Evolutionary conservation across 257 asterid genomes (phyloP), one percentile per base, ranked within the genome.

Genomic region (Lavandula angustifolia): DNA sequence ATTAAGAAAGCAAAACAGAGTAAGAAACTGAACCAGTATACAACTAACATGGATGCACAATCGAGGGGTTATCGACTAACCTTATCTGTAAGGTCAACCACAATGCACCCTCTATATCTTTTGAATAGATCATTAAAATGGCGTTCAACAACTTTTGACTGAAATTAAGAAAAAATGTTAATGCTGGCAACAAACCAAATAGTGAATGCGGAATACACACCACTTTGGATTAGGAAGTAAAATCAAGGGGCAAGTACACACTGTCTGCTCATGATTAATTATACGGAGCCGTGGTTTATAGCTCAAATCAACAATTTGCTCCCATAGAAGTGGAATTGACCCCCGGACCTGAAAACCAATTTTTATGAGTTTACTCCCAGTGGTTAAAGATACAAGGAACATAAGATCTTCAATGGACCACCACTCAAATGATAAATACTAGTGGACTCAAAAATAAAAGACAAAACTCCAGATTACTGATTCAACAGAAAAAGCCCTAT

Each of bases 281-380:
- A 90, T 58, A 60, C 80, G 87, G 54, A 94, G 95, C 41, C 75
- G 87, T 38, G 99, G 99, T 73, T 86, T 94, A 74, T 94, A 94
- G 87, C 99, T 94, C 92, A 94, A 78, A 78, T 94, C 97, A 76
- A 87, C 97, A 82, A 94, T 94, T 78, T 94, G 97, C 85, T 94
- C 99, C 99, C 99, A 90, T 17, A 94, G 74, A 40, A 90, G 94
- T 62, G 99, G 99, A 75, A 94, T 84, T 56, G 97, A 94, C 66
- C 96, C 97, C 71, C 99, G 84, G 64, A 87, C 85, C 99, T 94
- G 95, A 71, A 71, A 72, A 68, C 35, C 73, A 73, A 44, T 46
- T 33, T 63, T 32, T 50, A 53, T 53, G 47, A 72, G 71, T 70
- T 67, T 29, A 31, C 16, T 32, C 18, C 50, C 49, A 54, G 18